Base-by-base conservation (phyloP, 2,329 filamentous ascomycete species). In the Byssothecium circinans region DNA sequence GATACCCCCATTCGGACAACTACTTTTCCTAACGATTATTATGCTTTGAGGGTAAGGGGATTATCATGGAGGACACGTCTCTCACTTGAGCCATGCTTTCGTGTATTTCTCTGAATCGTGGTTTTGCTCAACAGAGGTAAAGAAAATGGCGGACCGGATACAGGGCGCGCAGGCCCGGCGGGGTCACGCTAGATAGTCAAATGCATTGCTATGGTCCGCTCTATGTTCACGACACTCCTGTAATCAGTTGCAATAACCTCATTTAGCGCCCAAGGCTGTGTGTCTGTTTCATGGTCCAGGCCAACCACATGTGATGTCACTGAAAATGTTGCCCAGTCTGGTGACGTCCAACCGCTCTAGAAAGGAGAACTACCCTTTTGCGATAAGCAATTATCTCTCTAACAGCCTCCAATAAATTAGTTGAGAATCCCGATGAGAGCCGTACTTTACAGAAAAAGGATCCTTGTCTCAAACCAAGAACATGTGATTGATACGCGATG, bases 1-100 rank as follows among this genome's bases (percentile, higher is more conserved):
- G 49, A 56, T 59, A 52, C 47, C 52, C n/a, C 56, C 49, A 45
- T 45, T 54, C 48, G 43, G 45, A 58, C 45, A 48, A 54, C 52
- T 41, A 49, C 35, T 25, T 61, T 62, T 56, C 54, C 46, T 56
- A 52, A 49, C 40, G 49, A 51, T 47, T 46, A 53, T 51, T 45
- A 53, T 51, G 51, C 46, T 54, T 56, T 55, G 49, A 14, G 11
- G 20, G 20, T 15, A 39, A 8, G 22, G 36, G 42, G 47, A 49
- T 41, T 53, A 45, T 34, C 33, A 41, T 49, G 33, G 38, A 41
- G 35, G 48, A 40, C 38, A 12, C 14, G 29, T 32, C 14, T 25
- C 34, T 41, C 32, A 42, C 38, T 45, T 32, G 14, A 32, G 29
- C 12, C 29, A 32, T 32, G 14, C 29, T 32, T 32, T 32, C 14